Evolutionary conservation across 2,329 filamentous ascomycete species (phyloP), one percentile per base, ranked within the genome.

Genomic region (Proliferodiscus dingleyae): DNA sequence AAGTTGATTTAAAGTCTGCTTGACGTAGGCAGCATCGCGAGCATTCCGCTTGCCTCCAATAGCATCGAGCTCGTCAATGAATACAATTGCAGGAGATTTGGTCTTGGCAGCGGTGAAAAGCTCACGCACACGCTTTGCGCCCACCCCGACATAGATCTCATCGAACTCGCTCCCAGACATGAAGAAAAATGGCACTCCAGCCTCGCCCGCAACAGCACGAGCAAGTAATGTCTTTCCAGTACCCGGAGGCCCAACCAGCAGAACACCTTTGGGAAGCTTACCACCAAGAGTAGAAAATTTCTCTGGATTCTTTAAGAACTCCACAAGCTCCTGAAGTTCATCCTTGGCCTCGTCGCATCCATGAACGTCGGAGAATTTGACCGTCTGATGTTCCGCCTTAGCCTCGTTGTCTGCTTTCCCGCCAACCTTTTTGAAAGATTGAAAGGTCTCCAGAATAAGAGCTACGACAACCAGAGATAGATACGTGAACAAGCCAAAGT

Each of bases 121-220:
- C 52, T 96, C 93, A 48, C 93, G 88, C 39, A 98, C 91, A 61
- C 93, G 87, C 74, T 98, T 95, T 37, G 89, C 89, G 63, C 90
- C 89, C 43, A 98, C 93, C 63, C 93, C 93, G 28, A 98, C 94
- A 62, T 96, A 98, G 42, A 98, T 85, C 68, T 98, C 93, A 62
- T 98, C 93, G 63, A 98, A 98, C 66, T 98, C 93, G 47, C 89
- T 95, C 41, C 93, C 93, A 62, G 93, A 98, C 91, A 98, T 97
- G 77, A 96, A 98, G 76, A 97, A 98, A 76, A 98, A 98, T 1
- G 93, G 93, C 15, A 98, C 93, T 45, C 91, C 93, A 43, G 93
- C 90, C 71, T 98, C 93, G 42, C 93, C 93, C 38, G 93, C 93
- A 50, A 98, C 93, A 45, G 93, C 94, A 61, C 93, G 85, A 52